Evolutionary conservation across 2,329 filamentous ascomycete species (phyloP).

Genomic region (Coniochaeta hoffmannii): DNA sequence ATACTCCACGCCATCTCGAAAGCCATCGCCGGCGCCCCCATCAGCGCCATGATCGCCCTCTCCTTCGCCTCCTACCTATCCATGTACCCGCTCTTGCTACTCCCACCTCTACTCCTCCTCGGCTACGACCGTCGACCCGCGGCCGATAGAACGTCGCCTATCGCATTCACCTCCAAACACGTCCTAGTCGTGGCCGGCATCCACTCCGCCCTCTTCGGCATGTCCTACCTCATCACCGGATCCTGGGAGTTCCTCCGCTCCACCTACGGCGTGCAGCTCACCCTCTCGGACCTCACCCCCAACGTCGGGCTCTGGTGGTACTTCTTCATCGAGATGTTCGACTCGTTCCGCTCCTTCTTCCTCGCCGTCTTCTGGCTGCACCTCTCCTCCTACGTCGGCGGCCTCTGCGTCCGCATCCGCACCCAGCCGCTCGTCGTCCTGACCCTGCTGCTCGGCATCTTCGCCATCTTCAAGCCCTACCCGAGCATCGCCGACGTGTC

Average conservation of each 20-base stretch:
- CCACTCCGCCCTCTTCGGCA: conserved; percentile 54
- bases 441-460: conserved; percentile 77
- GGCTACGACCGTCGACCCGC: conserved; percentile 60
- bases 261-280: conserved; percentile 88
- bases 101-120: conserved; percentile 74
- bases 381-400: conserved; percentile 80
- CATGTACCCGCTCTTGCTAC: conserved; percentile 81
- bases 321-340: conserved; percentile 99
- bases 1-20: conserved; percentile 78
- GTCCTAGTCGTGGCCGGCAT: conserved; percentile 45
- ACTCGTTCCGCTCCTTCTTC: conserved; percentile 95
- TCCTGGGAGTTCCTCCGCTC: conserved; percentile 85
- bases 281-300: conserved; percentile 85
- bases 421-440: conserved; percentile 82
- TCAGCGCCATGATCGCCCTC: conserved; percentile 76
- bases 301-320: conserved; percentile 99
- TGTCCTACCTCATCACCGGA: conserved; percentile 67
- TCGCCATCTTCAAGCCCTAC: conserved; percentile 95
- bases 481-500: conserved; percentile 87
- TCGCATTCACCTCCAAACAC: conserved; percentile 47
- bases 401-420: conserved; percentile 73
- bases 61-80: conserved; percentile 86
- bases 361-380: conserved; percentile 97
- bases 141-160: conserved; percentile 20
- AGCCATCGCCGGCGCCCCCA: conserved; percentile 64